phyloP scores from a whole-genome alignment of 306 rosid species.

The Malus fusca region DNA sequence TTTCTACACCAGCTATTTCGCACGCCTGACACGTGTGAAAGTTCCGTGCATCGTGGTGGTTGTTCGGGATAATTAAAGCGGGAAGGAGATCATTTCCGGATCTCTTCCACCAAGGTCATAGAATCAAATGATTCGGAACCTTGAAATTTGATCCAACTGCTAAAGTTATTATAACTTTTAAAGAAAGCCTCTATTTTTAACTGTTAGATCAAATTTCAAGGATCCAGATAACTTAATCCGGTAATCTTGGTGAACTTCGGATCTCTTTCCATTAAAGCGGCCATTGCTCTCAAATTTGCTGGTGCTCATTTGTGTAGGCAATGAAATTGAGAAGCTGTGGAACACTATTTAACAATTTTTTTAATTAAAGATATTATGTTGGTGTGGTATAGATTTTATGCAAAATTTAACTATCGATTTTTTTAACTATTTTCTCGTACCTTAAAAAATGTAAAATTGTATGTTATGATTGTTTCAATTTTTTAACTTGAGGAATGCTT shows the following conservation, averaged over 20 bases:
- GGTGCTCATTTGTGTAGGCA: background rate
- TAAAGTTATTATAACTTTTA: too few species aligned
- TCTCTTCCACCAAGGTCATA: fast-evolving
- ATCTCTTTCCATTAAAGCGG: too few species aligned
- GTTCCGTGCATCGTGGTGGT: background rate
- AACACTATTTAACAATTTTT: background rate
- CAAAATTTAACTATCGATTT: too few species aligned
- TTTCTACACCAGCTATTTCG: conserved; percentile 8
- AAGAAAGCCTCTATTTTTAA: fast-evolving
- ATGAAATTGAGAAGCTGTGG: background rate
- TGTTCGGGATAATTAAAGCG: background rate
- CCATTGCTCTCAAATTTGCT: background rate
- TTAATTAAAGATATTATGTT: too few species aligned
- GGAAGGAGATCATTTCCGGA: too few species aligned
- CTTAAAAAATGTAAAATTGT: too few species aligned
- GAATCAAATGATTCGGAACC: fast-evolving
- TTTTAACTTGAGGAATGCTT: too few species aligned
- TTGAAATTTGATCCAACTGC: fast-evolving
- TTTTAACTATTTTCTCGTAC: too few species aligned
- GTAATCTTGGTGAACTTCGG: too few species aligned
- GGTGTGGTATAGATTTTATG: too few species aligned
- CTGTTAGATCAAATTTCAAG: too few species aligned
- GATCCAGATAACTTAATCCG: fast-evolving
- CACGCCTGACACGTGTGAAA: conserved; percentile 28
- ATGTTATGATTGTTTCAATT: too few species aligned